phyloP scores from a whole-genome alignment of 352 stramenopile genomes.

The Phytopythium kandeliae region DNA sequence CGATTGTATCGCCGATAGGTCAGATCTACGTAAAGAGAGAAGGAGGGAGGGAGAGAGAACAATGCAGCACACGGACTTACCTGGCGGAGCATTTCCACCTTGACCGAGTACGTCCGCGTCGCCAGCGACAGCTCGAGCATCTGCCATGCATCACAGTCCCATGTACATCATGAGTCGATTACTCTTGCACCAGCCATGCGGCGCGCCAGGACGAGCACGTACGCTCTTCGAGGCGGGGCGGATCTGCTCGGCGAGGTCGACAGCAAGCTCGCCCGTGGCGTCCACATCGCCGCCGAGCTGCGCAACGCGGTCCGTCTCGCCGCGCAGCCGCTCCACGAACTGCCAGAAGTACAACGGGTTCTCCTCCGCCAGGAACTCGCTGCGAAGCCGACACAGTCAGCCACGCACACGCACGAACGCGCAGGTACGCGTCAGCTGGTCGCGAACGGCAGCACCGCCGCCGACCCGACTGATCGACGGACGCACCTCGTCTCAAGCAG shows the following conservation, averaged over 20 bases:
- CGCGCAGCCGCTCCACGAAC: slow-evolving; percentile 49
- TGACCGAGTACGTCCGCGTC: slow-evolving; percentile 73
- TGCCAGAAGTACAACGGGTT: slow-evolving; percentile 75
- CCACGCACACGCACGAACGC: too few species aligned
- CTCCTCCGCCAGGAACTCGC: slow-evolving; percentile 77
- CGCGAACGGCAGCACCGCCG: too few species aligned
- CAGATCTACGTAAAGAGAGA: not conserved
- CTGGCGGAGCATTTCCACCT: slow-evolving; percentile 83
- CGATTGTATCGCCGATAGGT: not conserved
- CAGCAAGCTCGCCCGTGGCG: slow-evolving; percentile 34
- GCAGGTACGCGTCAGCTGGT: too few species aligned
- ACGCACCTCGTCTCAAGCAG: slow-evolving; percentile 50
- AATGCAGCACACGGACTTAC: slow-evolving; percentile 7
- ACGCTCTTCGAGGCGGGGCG: slow-evolving; percentile 63
- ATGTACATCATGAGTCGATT: slow-evolving; percentile 7
- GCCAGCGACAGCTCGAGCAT: slow-evolving; percentile 75
- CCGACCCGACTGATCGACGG: too few species aligned
- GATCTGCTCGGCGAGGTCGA: slow-evolving; percentile 49
- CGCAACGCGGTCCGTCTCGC: slow-evolving; percentile 25
- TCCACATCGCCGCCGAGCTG: slow-evolving; percentile 38
- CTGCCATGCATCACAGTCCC: slow-evolving; percentile 18
- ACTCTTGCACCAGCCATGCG: too few species aligned
- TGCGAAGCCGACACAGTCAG: slow-evolving; percentile 7
- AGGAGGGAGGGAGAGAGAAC: not conserved
- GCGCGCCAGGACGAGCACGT: slow-evolving; percentile 5